Evolutionary conservation across 805 yeast species (phyloP), one percentile per base, ranked within the genome.

Genomic region (Yarrowia yakushimensis): DNA sequence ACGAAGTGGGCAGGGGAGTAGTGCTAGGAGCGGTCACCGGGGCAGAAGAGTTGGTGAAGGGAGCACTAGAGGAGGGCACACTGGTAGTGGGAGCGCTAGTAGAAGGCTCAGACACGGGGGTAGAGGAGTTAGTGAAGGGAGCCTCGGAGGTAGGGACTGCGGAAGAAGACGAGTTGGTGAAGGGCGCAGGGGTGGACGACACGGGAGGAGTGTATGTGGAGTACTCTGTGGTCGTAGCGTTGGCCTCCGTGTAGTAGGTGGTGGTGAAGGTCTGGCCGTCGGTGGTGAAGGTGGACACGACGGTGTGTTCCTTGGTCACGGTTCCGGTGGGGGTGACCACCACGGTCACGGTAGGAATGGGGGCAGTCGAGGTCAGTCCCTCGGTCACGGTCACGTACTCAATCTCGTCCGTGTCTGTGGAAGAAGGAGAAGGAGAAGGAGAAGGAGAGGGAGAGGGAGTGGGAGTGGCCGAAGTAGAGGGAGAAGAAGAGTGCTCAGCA

Each of bases 251-350:
- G 48, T 39, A 55, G 36, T 55, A 34, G 9, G 60, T 55, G 30
- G 62, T 55, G 15, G 64, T 52, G 36, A 43, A 17, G 18, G 60
- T 37, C 30, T 48, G 45, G 27, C 66, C 66, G 37, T 63, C 61
- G 39, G 63, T 33, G 23, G 66, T 59, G 33, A 64, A 45, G 20
- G 64, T 60, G 28, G 65, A 37, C 23, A 55, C 54, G 12, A 50
- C 39, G 31, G 65, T 62, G 34, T 59, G 45, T 23, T 39, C 39
- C 34, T 59, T 41, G 20, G 63, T 63, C 18, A 62, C 46, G 23
- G 63, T 65, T 11, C 64, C 46, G 5, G 64, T 60, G 17, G 68
- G 64, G 50, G 42, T 63, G 28, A 50, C 62, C 17, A 34, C 30
- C 7, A 48, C 63, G 18, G 68, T 64, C 2, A 61, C 46, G n/a